Evolutionary conservation across 805 yeast genomes (phyloP).

Genomic region (Sugiyamaella smithiae): DNA sequence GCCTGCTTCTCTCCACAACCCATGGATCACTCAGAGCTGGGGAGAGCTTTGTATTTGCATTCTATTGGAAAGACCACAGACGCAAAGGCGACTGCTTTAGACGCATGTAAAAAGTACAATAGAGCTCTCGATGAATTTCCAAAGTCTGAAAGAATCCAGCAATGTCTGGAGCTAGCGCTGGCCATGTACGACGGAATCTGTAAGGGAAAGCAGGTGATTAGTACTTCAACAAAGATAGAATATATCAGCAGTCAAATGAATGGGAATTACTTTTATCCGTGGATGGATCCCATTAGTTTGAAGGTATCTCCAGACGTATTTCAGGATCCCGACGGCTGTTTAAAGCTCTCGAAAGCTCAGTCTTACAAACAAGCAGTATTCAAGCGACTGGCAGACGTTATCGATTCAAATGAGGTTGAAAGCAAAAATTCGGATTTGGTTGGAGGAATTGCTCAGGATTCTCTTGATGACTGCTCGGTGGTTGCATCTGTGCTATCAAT

Average conservation of each 20-base stretch:
- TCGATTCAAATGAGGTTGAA: conserved; percentile 4
- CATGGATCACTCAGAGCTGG: conserved; percentile 2
- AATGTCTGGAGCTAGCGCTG: conserved; percentile 1
- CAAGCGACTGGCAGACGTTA: not conserved
- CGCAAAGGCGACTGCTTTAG: not conserved
- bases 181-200: not conserved
- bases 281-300: conserved; percentile 13
- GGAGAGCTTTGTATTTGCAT: not conserved
- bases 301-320: not conserved
- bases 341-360: conserved; percentile 20
- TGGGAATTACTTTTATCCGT: conserved; percentile 33
- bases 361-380: not conserved
- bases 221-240: conserved; percentile 21
- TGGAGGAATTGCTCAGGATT: conserved; percentile 25
- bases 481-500: conserved; percentile 64
- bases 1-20: not conserved
- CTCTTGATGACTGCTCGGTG: conserved; percentile 66
- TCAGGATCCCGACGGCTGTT: conserved; percentile 24
- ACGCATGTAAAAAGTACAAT: conserved; percentile 1
- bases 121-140: not conserved
- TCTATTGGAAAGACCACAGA: not conserved
- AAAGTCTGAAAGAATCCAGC: not conserved
- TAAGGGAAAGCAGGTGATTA: not conserved
- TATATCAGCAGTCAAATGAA: conserved; percentile 34
- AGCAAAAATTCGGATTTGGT: conserved; percentile 7